Evolutionary conservation across 129 eudicot genomes (phyloP), one percentile per base, ranked within the genome.

Genomic region (Saposhnikovia divaricata): DNA sequence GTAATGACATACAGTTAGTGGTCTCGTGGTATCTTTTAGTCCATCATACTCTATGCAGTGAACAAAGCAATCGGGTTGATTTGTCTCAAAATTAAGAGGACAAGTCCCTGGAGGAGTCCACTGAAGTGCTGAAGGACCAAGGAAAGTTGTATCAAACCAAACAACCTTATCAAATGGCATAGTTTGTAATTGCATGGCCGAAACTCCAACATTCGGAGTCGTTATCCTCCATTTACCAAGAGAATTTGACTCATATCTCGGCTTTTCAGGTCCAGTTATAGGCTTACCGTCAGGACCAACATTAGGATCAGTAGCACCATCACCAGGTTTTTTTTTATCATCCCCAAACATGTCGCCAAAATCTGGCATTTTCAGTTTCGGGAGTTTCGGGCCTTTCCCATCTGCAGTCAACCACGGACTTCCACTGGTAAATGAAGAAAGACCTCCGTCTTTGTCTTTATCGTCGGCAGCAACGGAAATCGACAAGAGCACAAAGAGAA

Each of bases 141-240:
- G 87, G 7, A 68, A 71, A 0, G 85, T 78, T 10, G 90, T 81
- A 57, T 89, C 93, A 39, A 72, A 87, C 87, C 86, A 82, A 2
- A 85, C 78, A 9, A 48, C 48, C 81, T 84, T 89, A 47, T 80
- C 76, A 43, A 75, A 75, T 0, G 90, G 90, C 90, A 89, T 77
- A 48, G 87, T 53, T 21, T 89, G 90, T 18, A 85, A 8, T 5
- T 89, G 92, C 92, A 89, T 89, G 69, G 90, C 88, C 2, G 90
- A 42, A 23, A 89, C 87, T 2, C 90, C 90, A 0, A 85, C 75
- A 80, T 84, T 82, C 18, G 9, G 25, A 18, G 34, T 14, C n/a
- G 72, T 63, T 2, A 86, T 11, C 45, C 82, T 74, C 88, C 89
- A 88, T 4, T 2, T 2, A 0, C 92, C 89, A 1, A 40, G 43